Evolutionary conservation across 2,329 filamentous ascomycete species (phyloP).

Genomic region (Colletotrichum tanaceti): DNA sequence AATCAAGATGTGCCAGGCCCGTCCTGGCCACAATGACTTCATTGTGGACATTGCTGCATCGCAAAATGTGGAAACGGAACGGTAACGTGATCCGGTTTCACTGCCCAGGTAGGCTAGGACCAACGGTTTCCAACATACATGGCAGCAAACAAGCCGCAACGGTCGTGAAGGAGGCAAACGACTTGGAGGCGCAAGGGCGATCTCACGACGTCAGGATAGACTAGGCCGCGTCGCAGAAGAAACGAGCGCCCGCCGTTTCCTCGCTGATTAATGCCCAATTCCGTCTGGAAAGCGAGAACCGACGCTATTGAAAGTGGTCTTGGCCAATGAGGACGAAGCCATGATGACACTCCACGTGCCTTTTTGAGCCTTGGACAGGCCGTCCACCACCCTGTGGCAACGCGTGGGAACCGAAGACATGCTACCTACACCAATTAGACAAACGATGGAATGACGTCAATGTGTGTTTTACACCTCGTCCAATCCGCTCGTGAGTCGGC

Average conservation of each 20-base stretch:
- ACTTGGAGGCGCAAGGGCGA: not conserved
- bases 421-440: not conserved
- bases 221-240: constrained; percentile 12
- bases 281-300: constrained; percentile 1
- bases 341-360: constrained; percentile 25
- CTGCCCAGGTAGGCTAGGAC: not conserved
- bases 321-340: constrained; percentile 7
- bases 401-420: constrained; percentile 14
- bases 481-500: constrained; percentile 16
- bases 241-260: constrained; percentile 5
- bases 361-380: constrained; percentile 14
- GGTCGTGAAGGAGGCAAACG: not conserved
- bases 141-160: constrained; percentile 6
- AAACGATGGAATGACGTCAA: constrained; percentile 32
- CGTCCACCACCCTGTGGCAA: not conserved
- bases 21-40: constrained; percentile 36
- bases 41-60: constrained; percentile 36
- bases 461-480: constrained; percentile 12
- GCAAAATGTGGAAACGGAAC: constrained; percentile 29
- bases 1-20: constrained; percentile 11
- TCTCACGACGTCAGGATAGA: constrained; percentile 30
- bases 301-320: constrained; percentile 3
- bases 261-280: constrained; percentile 9
- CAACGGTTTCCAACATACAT: constrained; percentile 5
- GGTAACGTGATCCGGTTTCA: not conserved